phyloP scores from a whole-genome alignment of 306 rosid species.

The Cicer judaicum region DNA sequence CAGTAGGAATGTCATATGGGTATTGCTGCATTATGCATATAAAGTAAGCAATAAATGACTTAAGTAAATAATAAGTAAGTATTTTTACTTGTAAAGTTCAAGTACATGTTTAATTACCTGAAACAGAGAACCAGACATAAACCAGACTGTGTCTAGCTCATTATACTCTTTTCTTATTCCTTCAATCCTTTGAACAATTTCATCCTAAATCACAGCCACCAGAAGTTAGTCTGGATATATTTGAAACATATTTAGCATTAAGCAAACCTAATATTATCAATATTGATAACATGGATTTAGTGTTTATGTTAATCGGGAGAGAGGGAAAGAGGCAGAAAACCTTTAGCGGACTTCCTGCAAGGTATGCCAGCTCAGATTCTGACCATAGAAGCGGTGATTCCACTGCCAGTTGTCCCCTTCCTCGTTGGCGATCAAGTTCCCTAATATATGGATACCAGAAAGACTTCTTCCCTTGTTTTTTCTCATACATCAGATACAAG shows the following conservation, averaged over 20 bases:
- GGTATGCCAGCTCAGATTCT: conserved; percentile 79
- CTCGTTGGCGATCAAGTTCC: conserved; percentile 98
- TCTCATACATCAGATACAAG: conserved; percentile 97
- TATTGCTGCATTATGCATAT: conserved; percentile 77
- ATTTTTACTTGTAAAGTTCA: conserved; percentile 18
- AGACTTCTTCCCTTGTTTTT: conserved; percentile 97
- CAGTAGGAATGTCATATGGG: conserved; percentile 95
- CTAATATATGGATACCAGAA: conserved; percentile 90
- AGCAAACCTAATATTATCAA: conserved; percentile 29
- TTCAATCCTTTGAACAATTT: conserved; percentile 78
- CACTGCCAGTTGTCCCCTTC: conserved; percentile 92
- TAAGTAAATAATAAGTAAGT: conserved; percentile 5
- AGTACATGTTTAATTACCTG: conserved; percentile 62
- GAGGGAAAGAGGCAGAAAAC: conserved; percentile 44
- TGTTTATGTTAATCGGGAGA: conserved; percentile 22
- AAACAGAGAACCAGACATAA: conserved; percentile 99
- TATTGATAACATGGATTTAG: conserved; percentile 1
- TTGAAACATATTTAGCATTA: conserved; percentile 40
- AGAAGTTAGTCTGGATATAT: conserved; percentile 38
- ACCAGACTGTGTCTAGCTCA: conserved; percentile 98
- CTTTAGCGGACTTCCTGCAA: conserved; percentile 89
- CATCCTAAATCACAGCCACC: conserved; percentile 65
- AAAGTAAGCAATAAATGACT: conserved; percentile 41
- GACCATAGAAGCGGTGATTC: conserved; percentile 97
- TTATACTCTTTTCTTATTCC: conserved; percentile 93